phyloP scores from a whole-genome alignment of 179 eudicot species.

The Beta macrorhiza region DNA sequence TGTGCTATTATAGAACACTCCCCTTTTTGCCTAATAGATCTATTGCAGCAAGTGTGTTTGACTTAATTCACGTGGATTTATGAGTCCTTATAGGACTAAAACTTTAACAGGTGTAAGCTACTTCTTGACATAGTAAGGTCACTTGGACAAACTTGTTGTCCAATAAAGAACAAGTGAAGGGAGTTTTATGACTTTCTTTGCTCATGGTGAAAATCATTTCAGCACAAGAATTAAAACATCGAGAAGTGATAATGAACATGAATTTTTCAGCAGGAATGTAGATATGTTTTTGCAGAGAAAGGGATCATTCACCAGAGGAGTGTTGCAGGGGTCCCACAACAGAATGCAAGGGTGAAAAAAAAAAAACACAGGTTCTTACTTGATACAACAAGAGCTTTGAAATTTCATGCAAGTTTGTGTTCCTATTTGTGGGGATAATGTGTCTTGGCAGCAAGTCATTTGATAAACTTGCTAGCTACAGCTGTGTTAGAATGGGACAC shows the following conservation, averaged over 20 bases:
- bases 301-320: neutral
- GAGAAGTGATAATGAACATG: slow-evolving; percentile 1
- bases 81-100: neutral
- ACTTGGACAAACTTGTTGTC: slow-evolving; percentile 1
- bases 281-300: neutral
- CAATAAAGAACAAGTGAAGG: no score
- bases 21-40: neutral
- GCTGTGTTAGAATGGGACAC: neutral
- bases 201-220: neutral
- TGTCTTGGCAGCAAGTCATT: neutral
- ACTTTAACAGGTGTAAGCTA: neutral
- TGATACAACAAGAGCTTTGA: neutral
- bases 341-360: neutral
- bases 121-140: neutral
- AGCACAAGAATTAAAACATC: neutral
- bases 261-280: neutral
- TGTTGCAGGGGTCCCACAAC: neutral
- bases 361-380: neutral
- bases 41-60: neutral
- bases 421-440: neutral
- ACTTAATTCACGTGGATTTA: neutral
- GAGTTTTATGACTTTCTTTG: neutral
- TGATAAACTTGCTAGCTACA: neutral
- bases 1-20: neutral
- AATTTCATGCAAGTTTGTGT: neutral